Base-by-base conservation (phyloP, 1,139 yeast genomes). In the Pichia sp. region DNA sequence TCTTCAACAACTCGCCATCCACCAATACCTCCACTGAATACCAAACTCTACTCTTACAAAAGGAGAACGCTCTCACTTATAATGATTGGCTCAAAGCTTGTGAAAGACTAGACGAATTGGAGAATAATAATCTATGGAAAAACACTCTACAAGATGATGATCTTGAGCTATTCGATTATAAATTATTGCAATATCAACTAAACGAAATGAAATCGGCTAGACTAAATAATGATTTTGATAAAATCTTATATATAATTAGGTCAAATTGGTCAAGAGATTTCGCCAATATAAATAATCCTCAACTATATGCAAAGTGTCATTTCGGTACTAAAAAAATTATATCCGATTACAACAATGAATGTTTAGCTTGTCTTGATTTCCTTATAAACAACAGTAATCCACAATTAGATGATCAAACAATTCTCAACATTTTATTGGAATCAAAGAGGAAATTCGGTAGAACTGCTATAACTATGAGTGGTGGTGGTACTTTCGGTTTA, bases 401-500 rank as follows among this genome's bases (percentile, higher is more conserved):
- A n/a, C 71, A 71, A 21, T 52, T 84, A 35, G 88, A 84, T 55
- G 88, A 82, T 50, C 62, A 75, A 9, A 77, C 81, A 52, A 67
- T 85, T 17, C 64, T 89, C 47, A 85, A 86, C 3, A 82, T 85
- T 72, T 67, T 91, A 35, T 75, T 84, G 28, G 96, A 89, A 58
- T 86, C 97, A 0, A 69, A 96, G 47, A 84, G 84, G 58, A 85
- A 89, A 51, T 85, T 85, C 44, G 99, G 99, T 1, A 69, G 96
- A 42, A 89, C 97, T 0, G 98, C 97, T 0, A 66, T 91, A 36
- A 86, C 93, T 24, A 70, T 91, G 39, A 82, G 95, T 36, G 99
- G 99, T 1, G 99, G 99, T 1, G 89, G 95, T 12, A 84, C 95
- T 3, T 84, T 91, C 65, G 98, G 97, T 0, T 67, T 89, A 39